Conservation (phyloP, 495 filamentous ascomycete species). For the Apiosordaria backusii region DNA sequence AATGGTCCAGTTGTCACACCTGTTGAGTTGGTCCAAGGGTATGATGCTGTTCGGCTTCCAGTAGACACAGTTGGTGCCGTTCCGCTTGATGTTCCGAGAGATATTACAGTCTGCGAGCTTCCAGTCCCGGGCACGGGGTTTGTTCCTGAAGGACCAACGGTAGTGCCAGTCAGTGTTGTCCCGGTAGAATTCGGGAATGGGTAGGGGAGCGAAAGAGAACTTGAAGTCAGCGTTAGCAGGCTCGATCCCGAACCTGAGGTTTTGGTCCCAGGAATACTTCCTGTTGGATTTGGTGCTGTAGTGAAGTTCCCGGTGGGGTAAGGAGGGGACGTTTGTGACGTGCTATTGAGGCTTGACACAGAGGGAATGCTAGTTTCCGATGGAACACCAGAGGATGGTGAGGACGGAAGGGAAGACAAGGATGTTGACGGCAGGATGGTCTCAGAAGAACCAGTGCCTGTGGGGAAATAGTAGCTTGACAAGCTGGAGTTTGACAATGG, state of each 20-base stretch:
- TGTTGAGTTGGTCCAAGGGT: constrained; percentile 1
- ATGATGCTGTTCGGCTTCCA: not conserved
- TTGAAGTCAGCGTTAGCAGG: not conserved
- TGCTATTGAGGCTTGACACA: not conserved
- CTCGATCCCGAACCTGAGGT: not conserved
- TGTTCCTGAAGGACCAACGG: not conserved
- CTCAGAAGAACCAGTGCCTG: not conserved
- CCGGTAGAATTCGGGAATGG: not conserved
- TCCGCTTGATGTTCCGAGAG: not conserved
- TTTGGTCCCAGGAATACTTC: not conserved
- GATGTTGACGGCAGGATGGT: not conserved
- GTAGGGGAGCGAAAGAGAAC: not conserved
- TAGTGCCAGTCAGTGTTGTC: too few species aligned
- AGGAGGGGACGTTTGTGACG: not conserved
- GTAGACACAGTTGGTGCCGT: not conserved
- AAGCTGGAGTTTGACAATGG: constrained; percentile 14
- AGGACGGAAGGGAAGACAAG: not conserved
- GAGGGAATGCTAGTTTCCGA: not conserved
- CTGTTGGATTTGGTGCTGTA: not conserved
- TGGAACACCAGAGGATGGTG: not conserved
- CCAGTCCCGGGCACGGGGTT: not conserved
- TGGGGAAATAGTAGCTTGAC: not conserved
- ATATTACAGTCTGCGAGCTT: not conserved
- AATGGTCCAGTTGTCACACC: constrained; percentile 8
- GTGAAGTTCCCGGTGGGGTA: constrained; percentile 5